Conservation (phyloP, 345 rosid genomes). For the Angophora floribunda region DNA sequence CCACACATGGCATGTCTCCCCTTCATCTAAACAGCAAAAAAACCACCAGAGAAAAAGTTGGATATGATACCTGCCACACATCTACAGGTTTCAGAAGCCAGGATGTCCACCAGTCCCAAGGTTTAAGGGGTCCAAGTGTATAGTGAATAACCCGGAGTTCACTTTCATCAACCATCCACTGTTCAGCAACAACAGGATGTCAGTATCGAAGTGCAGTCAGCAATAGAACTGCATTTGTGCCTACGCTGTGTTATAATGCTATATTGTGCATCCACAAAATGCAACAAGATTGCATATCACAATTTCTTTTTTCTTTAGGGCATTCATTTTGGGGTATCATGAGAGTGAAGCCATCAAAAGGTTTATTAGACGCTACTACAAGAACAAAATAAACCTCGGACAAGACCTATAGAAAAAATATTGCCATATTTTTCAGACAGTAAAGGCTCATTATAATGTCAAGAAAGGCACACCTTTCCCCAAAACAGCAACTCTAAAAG, state of each 20-base stretch:
- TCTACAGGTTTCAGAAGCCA: conserved; percentile 97
- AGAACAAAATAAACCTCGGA: neutral
- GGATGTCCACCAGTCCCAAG: conserved; percentile 99
- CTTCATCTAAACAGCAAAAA: neutral
- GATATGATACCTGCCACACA: conserved; percentile 72
- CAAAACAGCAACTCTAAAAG: neutral
- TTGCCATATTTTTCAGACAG: neutral
- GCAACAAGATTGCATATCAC: neutral
- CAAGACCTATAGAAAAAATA: neutral
- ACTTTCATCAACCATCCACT: conserved; percentile 98
- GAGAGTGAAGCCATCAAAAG: neutral
- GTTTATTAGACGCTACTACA: neutral
- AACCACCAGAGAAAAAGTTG: neutral
- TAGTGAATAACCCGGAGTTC: conserved; percentile 89
- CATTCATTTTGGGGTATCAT: neutral
- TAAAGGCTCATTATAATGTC: neutral
- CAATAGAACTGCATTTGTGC: neutral
- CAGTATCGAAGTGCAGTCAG: neutral
- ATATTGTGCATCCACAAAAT: neutral
- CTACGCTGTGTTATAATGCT: neutral
- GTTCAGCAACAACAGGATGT: conserved; percentile 1
- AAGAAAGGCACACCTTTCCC: neutral
- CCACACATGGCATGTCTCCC: neutral
- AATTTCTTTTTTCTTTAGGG: neutral
- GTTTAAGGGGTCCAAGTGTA: conserved; percentile 90